Evolutionary conservation across 495 filamentous ascomycete species (phyloP).

Genomic region (Saxispiralis lemnorum): DNA sequence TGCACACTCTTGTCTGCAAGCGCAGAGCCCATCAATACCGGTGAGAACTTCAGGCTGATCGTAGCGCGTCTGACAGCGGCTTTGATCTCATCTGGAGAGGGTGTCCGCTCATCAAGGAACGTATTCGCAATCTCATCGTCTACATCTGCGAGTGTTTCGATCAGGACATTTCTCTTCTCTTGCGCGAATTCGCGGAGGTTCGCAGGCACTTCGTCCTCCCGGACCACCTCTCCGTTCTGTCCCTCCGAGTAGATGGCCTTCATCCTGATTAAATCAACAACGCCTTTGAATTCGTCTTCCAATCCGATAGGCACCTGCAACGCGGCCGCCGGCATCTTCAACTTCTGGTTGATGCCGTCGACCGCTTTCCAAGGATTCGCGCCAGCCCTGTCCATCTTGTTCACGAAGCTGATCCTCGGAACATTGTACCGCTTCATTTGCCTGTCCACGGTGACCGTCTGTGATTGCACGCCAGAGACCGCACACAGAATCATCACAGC

Average conservation of each 20-base stretch:
- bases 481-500: conserved; percentile 98
- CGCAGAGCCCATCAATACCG: conserved; percentile 91
- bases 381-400: conserved; percentile 99
- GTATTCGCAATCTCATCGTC: conserved; percentile 97
- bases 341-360: conserved; percentile 90
- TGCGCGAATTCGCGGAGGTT: conserved; percentile 54
- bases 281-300: conserved; percentile 84
- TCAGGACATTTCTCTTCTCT: conserved; percentile 65
- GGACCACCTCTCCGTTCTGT: conserved; percentile 49
- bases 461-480: conserved; percentile 89
- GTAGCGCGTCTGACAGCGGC: conserved; percentile 80
- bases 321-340: conserved; percentile 80
- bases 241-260: conserved; percentile 85
- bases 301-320: conserved; percentile 88
- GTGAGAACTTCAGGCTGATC: conserved; percentile 75
- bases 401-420: conserved; percentile 86
- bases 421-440: conserved; percentile 99
- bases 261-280: conserved; percentile 87
- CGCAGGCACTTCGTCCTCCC: conserved; percentile 65
- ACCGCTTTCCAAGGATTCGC: conserved; percentile 96
- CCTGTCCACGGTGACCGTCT: conserved; percentile 94
- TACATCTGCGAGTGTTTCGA: conserved; percentile 91
- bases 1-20: conserved; percentile 90
- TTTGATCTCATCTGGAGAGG: conserved; percentile 64
- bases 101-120: conserved; percentile 72